These are phyloP conservation scores for Eustoma russellianum DNA, from an alignment of 257 asterid species.

Conservation along the genomic window DNA sequence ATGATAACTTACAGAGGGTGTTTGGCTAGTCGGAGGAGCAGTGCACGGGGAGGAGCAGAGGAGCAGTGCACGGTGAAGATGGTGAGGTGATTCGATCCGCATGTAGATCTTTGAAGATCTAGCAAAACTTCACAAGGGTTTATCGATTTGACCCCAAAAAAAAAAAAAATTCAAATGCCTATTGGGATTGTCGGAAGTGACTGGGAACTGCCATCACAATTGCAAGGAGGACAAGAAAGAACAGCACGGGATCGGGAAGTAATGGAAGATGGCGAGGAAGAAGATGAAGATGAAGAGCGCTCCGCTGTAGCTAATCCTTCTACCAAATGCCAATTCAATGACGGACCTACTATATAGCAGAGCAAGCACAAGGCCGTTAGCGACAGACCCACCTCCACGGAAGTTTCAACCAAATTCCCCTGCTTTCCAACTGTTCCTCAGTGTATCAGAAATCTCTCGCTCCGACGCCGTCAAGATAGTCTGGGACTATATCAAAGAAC, in stretches of 20 bases:
- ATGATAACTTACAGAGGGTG: too few species aligned
- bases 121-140: too few species aligned
- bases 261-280: conserved; percentile 27
- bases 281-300: conserved; percentile 34
- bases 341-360: conserved; percentile 34
- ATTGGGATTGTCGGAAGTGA: conserved; percentile 61
- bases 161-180: conserved; percentile 21
- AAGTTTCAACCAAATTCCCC: conserved; percentile 17
- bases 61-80: too few species aligned
- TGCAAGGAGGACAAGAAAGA: conserved; percentile 54
- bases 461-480: conserved; percentile 25
- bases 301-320: conserved; percentile 60
- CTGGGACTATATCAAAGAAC: conserved; percentile 30
- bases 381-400: conserved; percentile 12
- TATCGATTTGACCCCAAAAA: too few species aligned
- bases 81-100: too few species aligned
- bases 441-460: conserved; percentile 19
- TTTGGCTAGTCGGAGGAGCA: too few species aligned
- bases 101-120: too few species aligned
- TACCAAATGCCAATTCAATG: conserved; percentile 54
- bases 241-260: conserved; percentile 42
- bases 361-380: conserved; percentile 55
- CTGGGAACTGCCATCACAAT: conserved; percentile 65
- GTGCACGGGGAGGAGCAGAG: too few species aligned
- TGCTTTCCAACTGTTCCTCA: conserved; percentile 21